Conservation (phyloP, 2,329 filamentous ascomycete genomes). For the Kalmusia sp. region DNA sequence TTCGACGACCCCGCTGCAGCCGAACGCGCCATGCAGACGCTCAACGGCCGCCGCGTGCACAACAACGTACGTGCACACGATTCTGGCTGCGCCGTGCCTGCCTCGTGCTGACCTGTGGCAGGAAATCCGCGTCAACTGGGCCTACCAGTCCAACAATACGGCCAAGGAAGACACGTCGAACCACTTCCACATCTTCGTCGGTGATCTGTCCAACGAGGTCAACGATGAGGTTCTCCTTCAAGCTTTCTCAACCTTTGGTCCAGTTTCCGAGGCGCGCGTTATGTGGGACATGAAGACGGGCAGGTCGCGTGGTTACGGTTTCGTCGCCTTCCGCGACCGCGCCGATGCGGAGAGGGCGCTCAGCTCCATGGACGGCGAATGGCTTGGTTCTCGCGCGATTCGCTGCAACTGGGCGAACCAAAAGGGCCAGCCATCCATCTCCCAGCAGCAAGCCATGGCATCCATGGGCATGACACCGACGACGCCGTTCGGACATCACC, state of each 20-base stretch:
- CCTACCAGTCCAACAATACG: constrained; percentile 92
- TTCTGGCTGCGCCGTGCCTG: no score
- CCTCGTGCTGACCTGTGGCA: constrained; percentile 52
- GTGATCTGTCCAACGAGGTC: constrained; percentile 96
- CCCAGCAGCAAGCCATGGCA: constrained; percentile 95
- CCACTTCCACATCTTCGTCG: constrained; percentile 99
- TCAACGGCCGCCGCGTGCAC: constrained; percentile 94
- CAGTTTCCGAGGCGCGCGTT: constrained; percentile 94
- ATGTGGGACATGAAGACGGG: constrained; percentile 99
- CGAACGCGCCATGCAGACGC: constrained; percentile 94
- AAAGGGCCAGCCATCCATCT: constrained; percentile 98
- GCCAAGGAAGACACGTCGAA: constrained; percentile 98
- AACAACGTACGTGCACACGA: constrained; percentile 79
- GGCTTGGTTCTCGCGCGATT: constrained; percentile 96
- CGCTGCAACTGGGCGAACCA: constrained; percentile 99
- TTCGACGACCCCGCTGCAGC: constrained; percentile 97
- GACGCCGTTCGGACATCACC: constrained; percentile 94
- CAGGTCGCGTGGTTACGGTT: constrained; percentile 94
- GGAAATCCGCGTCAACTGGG: constrained; percentile 99
- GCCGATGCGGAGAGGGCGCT: constrained; percentile 93
- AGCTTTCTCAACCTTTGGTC: constrained; percentile 94
- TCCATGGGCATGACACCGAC: constrained; percentile 98
- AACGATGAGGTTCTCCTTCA: constrained; percentile 94
- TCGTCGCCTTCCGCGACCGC: constrained; percentile 95
- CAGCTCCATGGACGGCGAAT: constrained; percentile 98